Base-by-base conservation (phyloP, 106 monocot species). In the Alisma plantagoaquatica region DNA sequence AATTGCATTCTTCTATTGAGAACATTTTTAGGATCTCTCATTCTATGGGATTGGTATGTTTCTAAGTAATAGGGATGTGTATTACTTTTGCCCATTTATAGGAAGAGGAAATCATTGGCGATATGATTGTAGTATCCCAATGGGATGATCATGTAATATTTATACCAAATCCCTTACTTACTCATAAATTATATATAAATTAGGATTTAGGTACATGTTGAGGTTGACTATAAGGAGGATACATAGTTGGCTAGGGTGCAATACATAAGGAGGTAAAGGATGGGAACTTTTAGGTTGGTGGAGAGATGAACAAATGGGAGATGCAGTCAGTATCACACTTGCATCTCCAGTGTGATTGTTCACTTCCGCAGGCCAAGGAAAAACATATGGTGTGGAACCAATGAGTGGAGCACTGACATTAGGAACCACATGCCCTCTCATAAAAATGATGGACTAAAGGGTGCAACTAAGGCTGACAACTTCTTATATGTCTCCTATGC, bases 401-500 rank as follows among this genome's bases (percentile, higher is more conserved):
- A 43, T 67, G 31, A 79, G 66, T 25, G 77, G 57, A 49, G 72
- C 70, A 43, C 83, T 70, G 33, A 80, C 63, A 49, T 43, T 74
- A 29, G 73, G 65, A 41, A 74, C 12, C 15, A 73, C 57, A 27
- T 84, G 85, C 20, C 71, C 68, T 18, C 82, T 67, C 29, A 81
- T 47, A 25, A 58, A 28, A 26, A 67, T 6, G 85, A 60, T 14
- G 96, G 96, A 33, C 62, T 90, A 43, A 98, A 98, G 8, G 96
- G 96, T 51, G 76, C 74, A 23, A 89, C 84, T 38, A 81, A 69
- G 21, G 96, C 87, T 57, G 87, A 93, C 32, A 90, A 58, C 56
- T 69, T 98, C 41, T 82, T 89, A 50, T 83, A 57, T 41, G 58
- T 59, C n/a, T 88, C 88, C 57, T 63, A 54, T 8, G 49, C 25